These are phyloP conservation scores for Pelargonium fulgidum DNA, from an alignment of 441 rosid genomes.

Conservation along the genomic window DNA sequence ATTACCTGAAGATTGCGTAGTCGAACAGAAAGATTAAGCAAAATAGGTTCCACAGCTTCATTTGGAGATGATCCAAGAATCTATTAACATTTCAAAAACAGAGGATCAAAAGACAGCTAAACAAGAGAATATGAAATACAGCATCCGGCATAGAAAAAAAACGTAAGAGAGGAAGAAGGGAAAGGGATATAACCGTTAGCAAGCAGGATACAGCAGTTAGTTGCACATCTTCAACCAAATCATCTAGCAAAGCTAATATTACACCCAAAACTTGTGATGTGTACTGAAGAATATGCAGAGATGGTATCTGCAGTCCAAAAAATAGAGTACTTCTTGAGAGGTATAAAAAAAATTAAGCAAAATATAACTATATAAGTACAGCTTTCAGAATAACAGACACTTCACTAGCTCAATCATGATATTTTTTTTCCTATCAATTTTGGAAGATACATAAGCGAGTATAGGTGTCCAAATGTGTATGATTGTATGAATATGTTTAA, in stretches of 20 bases:
- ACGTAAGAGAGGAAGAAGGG: constrained; percentile 14
- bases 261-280: constrained; percentile 82
- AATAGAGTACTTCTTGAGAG: constrained; percentile 4
- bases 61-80: constrained; percentile 72
- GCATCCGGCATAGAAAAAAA: neutral
- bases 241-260: constrained; percentile 88
- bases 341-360: neutral
- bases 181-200: constrained; percentile 44
- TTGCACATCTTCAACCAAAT: constrained; percentile 85
- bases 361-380: neutral
- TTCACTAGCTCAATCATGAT: neutral
- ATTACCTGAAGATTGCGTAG: constrained; percentile 88
- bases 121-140: constrained; percentile 12
- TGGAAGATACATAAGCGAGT: neutral
- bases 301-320: constrained; percentile 63
- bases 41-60: constrained; percentile 86
- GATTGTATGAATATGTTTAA: neutral
- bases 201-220: constrained; percentile 92
- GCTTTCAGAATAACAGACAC: neutral
- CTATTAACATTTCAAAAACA: constrained; percentile 28
- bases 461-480: neutral
- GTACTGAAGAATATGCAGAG: constrained; percentile 67
- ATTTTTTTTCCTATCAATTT: neutral
- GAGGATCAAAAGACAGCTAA: constrained; percentile 14
- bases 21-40: constrained; percentile 73